Base-by-base conservation (phyloP, 2,329 filamentous ascomycete species). In the Pyrenochaeta sp. region DNA sequence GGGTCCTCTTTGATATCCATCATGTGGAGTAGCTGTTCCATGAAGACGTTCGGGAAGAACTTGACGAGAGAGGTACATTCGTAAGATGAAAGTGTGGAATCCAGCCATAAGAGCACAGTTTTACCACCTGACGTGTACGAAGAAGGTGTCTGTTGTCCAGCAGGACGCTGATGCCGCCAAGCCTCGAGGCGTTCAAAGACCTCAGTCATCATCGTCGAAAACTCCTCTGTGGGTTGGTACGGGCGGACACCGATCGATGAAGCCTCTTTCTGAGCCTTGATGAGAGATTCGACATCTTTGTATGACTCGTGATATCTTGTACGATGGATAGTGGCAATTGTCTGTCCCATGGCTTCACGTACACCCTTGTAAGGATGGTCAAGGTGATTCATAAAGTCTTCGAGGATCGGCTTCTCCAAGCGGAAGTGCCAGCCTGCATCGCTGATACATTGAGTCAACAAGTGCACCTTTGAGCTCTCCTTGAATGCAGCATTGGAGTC, bases 1-100 rank as follows among this genome's bases (percentile, higher is more conserved):
- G 90, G 91, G 62, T 99, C 94, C 71, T 99, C 94, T 71, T 97
- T 97, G 69, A 99, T 90, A 65, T 99, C 94, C 93, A 99, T 99
- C 94, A 99, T 99, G 77, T 99, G 92, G 38, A 99, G 77, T 10
- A 99, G 82, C 68, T 96, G 89, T 61, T 94, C 89, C 69, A 96
- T 94, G 65, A 97, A 93, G 0, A 88, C 80, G 23, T 89, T 82
- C 0, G 91, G 88, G 77, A 99, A 97, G 81, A 96, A 97, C 3
- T 87, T 85, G 13, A 95, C 84, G 10, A 99, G 82, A 65, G 94
- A 88, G 0, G 85, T 96, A 72, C 94, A 99, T 68, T 97, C 94
- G 53, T 95, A 89, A 0, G 90, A 96, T 3, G 89, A 90, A 3
- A 99, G 79, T 11, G 90, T 94, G 35, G 85, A 88, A 72, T 99